These are phyloP conservation scores for Citeromyces siamensis DNA, from an alignment of 1,139 yeast genomes.

Conservation along the genomic window DNA sequence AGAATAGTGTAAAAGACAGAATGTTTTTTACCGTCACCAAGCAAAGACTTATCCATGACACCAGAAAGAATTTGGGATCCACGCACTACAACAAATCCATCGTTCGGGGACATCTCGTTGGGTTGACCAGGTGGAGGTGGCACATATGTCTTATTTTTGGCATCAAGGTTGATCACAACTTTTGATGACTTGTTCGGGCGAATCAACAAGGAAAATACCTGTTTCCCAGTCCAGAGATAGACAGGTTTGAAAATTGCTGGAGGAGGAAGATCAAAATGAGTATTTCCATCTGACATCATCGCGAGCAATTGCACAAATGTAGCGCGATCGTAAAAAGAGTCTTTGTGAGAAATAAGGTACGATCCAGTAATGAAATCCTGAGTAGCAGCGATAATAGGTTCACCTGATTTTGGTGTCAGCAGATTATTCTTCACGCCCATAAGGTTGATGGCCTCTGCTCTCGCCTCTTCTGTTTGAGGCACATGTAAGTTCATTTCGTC, in stretches of 20 bases:
- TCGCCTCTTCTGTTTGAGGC: constrained; percentile 97
- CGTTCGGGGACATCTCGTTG: constrained; percentile 95
- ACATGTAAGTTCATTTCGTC: constrained; percentile 99
- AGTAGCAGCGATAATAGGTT: constrained; percentile 98
- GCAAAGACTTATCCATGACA: constrained; percentile 90
- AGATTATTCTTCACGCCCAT: constrained; percentile 97
- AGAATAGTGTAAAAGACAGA: constrained; percentile 92
- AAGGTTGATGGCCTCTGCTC: constrained; percentile 93
- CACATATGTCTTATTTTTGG: constrained; percentile 79
- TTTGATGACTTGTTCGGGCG: constrained; percentile 67
- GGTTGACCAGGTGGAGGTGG: constrained; percentile 65
- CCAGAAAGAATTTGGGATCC: constrained; percentile 88
- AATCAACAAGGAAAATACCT: constrained; percentile 78
- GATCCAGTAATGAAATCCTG: constrained; percentile 99
- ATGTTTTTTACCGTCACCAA: constrained; percentile 97
- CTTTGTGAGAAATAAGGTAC: constrained; percentile 84
- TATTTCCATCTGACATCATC: constrained; percentile 92
- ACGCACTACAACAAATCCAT: constrained; percentile 83
- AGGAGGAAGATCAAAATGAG: constrained; percentile 88
- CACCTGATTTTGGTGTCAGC: constrained; percentile 95
- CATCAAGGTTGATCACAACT: constrained; percentile 84
- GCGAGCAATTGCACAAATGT: constrained; percentile 71
- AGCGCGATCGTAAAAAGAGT: constrained; percentile 84
- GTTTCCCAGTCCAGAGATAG: constrained; percentile 95
- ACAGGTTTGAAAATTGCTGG: constrained; percentile 89